phyloP scores from a whole-genome alignment of 257 asterid species.

The Lantana camara region DNA sequence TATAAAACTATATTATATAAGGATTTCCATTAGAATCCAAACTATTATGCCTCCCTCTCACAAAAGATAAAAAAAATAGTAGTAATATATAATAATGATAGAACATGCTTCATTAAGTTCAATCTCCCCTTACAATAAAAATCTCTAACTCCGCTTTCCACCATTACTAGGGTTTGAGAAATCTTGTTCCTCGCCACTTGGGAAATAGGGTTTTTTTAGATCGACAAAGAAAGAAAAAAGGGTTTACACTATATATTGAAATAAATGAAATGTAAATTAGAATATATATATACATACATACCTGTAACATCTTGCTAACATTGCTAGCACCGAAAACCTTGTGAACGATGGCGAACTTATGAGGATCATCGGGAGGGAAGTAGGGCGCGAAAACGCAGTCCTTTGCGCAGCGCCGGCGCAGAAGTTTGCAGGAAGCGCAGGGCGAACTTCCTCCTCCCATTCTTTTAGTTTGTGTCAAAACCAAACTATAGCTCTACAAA shows the following conservation, averaged over 20 bases:
- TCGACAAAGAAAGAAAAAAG: too few relatives aligned
- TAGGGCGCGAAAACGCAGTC: conserved; percentile 92
- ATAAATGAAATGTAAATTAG: background rate
- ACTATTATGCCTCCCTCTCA: too few relatives aligned
- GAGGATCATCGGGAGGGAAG: conserved; percentile 94
- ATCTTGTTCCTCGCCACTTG: background rate
- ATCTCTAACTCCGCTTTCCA: too few relatives aligned
- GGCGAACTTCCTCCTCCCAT: conserved; percentile 83
- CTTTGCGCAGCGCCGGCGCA: conserved; percentile 87
- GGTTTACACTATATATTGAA: background rate
- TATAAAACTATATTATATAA: too few relatives aligned
- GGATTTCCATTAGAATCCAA: too few relatives aligned
- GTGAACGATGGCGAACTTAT: conserved; percentile 95
- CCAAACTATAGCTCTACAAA: background rate
- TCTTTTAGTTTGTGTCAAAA: background rate
- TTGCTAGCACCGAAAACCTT: conserved; percentile 96
- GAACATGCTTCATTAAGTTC: too few relatives aligned
- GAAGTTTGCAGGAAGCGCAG: conserved; percentile 88
- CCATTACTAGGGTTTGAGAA: background rate
- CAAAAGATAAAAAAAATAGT: too few relatives aligned
- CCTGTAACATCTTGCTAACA: conserved; percentile 96
- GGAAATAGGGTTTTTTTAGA: background rate
- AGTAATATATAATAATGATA: too few relatives aligned
- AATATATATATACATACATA: conserved; percentile 11
- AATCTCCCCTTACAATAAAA: too few relatives aligned